phyloP scores from a whole-genome alignment of 768 basidiomycete genomes.

The Obba rivulosa region DNA sequence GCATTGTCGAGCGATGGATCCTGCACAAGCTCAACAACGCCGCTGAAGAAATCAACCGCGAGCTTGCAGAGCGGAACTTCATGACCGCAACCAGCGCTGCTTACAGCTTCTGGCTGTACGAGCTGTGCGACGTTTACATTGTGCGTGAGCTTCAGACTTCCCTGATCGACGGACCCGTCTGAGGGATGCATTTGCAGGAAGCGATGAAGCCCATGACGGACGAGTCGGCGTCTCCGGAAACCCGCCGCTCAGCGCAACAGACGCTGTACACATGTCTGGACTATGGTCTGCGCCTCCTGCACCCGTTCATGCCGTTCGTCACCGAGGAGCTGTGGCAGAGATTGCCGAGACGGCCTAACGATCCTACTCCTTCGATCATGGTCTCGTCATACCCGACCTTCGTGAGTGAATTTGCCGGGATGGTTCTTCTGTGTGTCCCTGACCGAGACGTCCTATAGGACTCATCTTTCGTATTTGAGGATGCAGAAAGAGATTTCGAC shows the following conservation, averaged over 20 bases:
- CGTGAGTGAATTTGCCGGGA: constrained; percentile 41
- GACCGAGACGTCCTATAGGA: constrained; percentile 42
- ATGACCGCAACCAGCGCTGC: constrained; percentile 82
- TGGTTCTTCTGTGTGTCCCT: background rate
- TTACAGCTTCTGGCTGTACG: constrained; percentile 97
- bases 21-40: constrained; percentile 89
- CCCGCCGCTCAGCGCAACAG: constrained; percentile 83
- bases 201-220: constrained; percentile 99
- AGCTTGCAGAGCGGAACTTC: constrained; percentile 81
- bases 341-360: constrained; percentile 78
- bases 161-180: background rate
- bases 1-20: constrained; percentile 92
- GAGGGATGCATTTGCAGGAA: constrained; percentile 50
- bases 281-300: constrained; percentile 80
- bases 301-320: constrained; percentile 99
- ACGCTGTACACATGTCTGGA: constrained; percentile 95
- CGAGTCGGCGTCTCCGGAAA: constrained; percentile 53
- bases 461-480: constrained; percentile 49
- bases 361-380: constrained; percentile 86
- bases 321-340: constrained; percentile 99
- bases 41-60: constrained; percentile 66
- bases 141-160: constrained; percentile 30
- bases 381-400: constrained; percentile 74
- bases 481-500: constrained; percentile 83
- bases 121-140: constrained; percentile 99